A percentile compares a stretch with the other conserved stretches of the same genome.
Conservation (phyloP, 1,284 basidiomycete genomes). For the Leccinum solheimii region DNA sequence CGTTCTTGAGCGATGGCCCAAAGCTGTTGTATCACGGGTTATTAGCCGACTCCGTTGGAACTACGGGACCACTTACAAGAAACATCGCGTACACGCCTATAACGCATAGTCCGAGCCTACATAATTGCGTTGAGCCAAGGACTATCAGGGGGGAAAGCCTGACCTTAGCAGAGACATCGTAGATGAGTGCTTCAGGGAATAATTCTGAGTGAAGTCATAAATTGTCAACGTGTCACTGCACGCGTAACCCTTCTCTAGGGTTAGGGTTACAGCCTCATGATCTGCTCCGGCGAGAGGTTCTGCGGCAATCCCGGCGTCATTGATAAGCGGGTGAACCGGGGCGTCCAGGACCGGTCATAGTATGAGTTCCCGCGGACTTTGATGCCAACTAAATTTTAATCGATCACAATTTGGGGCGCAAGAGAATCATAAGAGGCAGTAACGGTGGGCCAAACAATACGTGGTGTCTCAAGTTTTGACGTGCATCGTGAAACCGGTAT, state of each 20-base stretch:
- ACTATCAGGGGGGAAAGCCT: background rate
- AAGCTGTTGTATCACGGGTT: conserved; percentile 36
- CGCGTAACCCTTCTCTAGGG: conserved; percentile 20
- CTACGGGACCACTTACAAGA: conserved; percentile 47
- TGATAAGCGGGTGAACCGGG: no score
- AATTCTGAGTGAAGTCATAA: background rate
- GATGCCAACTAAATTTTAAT: background rate
- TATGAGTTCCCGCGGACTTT: background rate
- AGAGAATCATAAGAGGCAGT: no score
- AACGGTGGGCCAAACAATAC: no score
- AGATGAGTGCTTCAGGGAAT: background rate
- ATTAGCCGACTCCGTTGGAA: conserved; percentile 4
- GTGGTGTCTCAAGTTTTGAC: no score
- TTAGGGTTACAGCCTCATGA: conserved; percentile 23
- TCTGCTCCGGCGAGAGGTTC: no score
- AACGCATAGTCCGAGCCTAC: conserved; percentile 63
- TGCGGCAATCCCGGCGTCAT: background rate
- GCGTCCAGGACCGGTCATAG: no score
- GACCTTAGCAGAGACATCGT: conserved; percentile 34
- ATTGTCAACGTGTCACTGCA: conserved; percentile 31
- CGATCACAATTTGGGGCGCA: no score
- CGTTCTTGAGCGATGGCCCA: conserved; percentile 94
- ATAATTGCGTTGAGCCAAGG: background rate
- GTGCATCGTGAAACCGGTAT: background rate
- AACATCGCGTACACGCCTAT: conserved; percentile 80